These are phyloP conservation scores for Porcisia hertigi DNA, from an alignment of 208 protist species.

Conservation along the genomic window DNA sequence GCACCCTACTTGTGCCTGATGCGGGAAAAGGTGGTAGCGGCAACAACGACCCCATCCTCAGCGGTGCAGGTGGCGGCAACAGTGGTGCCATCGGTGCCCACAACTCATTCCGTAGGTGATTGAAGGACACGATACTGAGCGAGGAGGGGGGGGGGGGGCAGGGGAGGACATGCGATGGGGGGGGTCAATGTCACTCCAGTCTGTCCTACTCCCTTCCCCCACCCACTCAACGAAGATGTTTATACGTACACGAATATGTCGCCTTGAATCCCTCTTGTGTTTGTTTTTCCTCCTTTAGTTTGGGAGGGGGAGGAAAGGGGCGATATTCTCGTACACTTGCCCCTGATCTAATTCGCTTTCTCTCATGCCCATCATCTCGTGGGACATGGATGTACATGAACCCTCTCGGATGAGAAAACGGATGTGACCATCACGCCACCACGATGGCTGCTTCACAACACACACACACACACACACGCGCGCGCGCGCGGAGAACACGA, in stretches of 20 bases:
- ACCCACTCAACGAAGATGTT: no score
- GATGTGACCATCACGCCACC: background rate
- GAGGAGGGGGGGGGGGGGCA: no score
- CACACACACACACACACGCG: no score
- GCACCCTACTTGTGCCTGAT: background rate
- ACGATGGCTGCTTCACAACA: background rate
- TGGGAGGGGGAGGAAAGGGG: background rate
- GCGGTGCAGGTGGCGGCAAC: background rate
- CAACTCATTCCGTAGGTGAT: background rate
- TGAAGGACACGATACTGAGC: no score
- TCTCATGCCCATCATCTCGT: background rate
- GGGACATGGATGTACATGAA: conserved; percentile 1
- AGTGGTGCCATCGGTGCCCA: background rate
- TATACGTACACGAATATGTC: no score
- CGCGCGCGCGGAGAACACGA: no score
- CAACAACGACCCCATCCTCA: conserved; percentile 1
- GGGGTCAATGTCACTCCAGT: no score
- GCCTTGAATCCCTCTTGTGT: background rate
- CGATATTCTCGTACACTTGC: background rate
- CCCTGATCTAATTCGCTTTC: no score
- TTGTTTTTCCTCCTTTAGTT: background rate
- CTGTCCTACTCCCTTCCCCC: no score
- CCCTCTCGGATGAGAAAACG: background rate
- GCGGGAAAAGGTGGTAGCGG: no score
- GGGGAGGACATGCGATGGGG: no score